phyloP scores from a whole-genome alignment of 2,329 filamentous ascomycete genomes.

The Fusarium decemcellulare region DNA sequence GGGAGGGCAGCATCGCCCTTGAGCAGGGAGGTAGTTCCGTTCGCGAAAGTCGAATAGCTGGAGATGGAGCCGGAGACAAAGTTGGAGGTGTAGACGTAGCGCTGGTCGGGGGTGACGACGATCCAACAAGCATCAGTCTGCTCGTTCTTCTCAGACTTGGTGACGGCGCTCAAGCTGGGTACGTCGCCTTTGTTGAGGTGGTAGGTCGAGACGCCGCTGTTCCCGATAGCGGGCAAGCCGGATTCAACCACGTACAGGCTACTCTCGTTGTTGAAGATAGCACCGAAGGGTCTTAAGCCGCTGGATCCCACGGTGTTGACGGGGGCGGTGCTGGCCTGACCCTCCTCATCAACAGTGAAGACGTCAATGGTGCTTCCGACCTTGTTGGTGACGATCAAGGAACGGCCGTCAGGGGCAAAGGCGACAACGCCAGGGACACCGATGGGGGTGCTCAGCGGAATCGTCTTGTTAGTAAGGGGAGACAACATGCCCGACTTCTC shows the following conservation, averaged over 20 bases:
- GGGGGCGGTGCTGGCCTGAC: slow-evolving; percentile 14
- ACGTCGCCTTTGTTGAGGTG: slow-evolving; percentile 5
- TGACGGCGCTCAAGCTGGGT: slow-evolving; percentile 8
- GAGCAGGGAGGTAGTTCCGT: slow-evolving; percentile 30
- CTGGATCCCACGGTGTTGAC: neutral
- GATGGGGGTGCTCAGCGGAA: slow-evolving; percentile 37
- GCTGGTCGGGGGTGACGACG: slow-evolving; percentile 34
- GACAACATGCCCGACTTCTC: slow-evolving; percentile 19
- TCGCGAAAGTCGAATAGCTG: slow-evolving; percentile 27
- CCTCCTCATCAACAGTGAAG: slow-evolving; percentile 29
- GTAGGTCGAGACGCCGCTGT: slow-evolving; percentile 10
- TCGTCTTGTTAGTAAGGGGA: slow-evolving; percentile 39
- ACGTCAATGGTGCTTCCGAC: slow-evolving; percentile 40
- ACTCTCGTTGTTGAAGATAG: slow-evolving; percentile 11
- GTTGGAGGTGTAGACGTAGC: slow-evolving; percentile 37
- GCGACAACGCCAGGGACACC: slow-evolving; percentile 37
- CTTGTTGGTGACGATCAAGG: slow-evolving; percentile 40
- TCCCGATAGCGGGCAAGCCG: slow-evolving; percentile 4
- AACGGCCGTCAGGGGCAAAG: slow-evolving; percentile 33
- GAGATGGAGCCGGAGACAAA: slow-evolving; percentile 40
- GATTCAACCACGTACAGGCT: slow-evolving; percentile 15
- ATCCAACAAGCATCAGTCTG: slow-evolving; percentile 42
- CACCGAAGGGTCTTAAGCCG: slow-evolving; percentile 8
- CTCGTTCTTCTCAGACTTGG: slow-evolving; percentile 3
- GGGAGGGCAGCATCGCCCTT: slow-evolving; percentile 33